Evolutionary conservation across 2,329 filamentous ascomycete species (phyloP).

Genomic region (Phoma sp.): DNA sequence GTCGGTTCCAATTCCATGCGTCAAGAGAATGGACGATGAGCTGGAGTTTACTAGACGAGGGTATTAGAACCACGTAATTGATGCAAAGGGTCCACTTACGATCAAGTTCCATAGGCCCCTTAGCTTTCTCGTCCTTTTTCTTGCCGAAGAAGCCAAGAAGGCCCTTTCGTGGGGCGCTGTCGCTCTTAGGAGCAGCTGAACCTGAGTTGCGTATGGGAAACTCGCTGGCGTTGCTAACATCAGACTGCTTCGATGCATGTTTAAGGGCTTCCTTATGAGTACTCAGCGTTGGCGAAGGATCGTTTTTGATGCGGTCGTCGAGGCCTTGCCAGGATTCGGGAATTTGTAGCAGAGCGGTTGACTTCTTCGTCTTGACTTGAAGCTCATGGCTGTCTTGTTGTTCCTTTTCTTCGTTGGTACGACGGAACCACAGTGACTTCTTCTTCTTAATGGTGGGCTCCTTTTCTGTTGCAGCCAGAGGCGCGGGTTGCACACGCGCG

Average conservation of each 20-base stretch:
- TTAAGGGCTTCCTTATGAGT: constrained; percentile 17
- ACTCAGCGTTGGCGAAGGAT: constrained; percentile 6
- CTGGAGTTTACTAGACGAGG: constrained; percentile 34
- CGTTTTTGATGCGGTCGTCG: constrained; percentile 44
- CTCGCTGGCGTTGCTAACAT: constrained; percentile 49
- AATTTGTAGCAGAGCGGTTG: constrained; percentile 37
- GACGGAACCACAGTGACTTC: constrained; percentile 57
- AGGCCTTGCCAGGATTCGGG: constrained; percentile 47
- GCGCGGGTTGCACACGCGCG: constrained; percentile 19
- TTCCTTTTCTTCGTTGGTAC: constrained; percentile 43
- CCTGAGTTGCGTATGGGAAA: constrained; percentile 52
- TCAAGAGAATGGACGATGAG: constrained; percentile 40
- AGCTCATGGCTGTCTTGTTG: constrained; percentile 35
- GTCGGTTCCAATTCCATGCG: constrained; percentile 45
- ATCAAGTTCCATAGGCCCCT: constrained; percentile 40
- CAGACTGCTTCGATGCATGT: constrained; percentile 32
- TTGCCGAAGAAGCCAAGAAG: constrained; percentile 63
- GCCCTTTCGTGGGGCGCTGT: constrained; percentile 49
- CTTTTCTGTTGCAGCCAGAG: constrained; percentile 31
- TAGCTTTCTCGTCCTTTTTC: constrained; percentile 53
- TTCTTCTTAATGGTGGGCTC: constrained; percentile 50
- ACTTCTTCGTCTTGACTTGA: constrained; percentile 38
- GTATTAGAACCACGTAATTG: constrained; percentile 13
- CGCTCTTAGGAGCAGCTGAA: constrained; percentile 45
- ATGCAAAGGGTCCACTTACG: constrained; percentile 44